These are phyloP conservation scores for Cyberlindnera mycetangii DNA, from an alignment of 805 yeast genomes.

Conservation along the genomic window DNA sequence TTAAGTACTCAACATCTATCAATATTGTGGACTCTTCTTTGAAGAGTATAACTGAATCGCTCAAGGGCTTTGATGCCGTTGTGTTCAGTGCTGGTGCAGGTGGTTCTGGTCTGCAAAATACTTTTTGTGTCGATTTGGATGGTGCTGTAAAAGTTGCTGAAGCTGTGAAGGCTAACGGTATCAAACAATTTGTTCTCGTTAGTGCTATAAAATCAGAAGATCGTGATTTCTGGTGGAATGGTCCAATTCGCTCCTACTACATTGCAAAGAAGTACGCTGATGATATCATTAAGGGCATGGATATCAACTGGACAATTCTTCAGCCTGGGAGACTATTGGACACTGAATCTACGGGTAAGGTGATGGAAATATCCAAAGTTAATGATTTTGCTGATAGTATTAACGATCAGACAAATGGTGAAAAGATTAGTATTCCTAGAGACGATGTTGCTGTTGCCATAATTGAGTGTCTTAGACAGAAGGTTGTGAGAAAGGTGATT, in stretches of 20 bases:
- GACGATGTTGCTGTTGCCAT: constrained; percentile 55
- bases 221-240: constrained; percentile 41
- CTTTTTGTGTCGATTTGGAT: constrained; percentile 56
- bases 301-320: constrained; percentile 48
- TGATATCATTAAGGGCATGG: constrained; percentile 37
- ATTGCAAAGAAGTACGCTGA: constrained; percentile 65
- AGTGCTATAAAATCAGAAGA: constrained; percentile 57
- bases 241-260: constrained; percentile 45
- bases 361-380: constrained; percentile 32
- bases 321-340: constrained; percentile 49
- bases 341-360: constrained; percentile 41
- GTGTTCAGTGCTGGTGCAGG: constrained; percentile 64
- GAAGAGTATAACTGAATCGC: constrained; percentile 32
- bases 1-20: constrained; percentile 36
- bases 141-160: constrained; percentile 57
- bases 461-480: constrained; percentile 34
- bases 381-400: constrained; percentile 10
- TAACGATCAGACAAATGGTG: not conserved
- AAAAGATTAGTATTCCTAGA: constrained; percentile 31
- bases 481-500: constrained; percentile 42
- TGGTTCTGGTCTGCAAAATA: constrained; percentile 45
- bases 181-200: constrained; percentile 47
- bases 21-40: constrained; percentile 37
- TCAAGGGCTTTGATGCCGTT: constrained; percentile 51
- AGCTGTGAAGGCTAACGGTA: constrained; percentile 44